Evolutionary conservation across 139 green algal genomes (phyloP).

Genomic region (Coelastrella sp.): DNA sequence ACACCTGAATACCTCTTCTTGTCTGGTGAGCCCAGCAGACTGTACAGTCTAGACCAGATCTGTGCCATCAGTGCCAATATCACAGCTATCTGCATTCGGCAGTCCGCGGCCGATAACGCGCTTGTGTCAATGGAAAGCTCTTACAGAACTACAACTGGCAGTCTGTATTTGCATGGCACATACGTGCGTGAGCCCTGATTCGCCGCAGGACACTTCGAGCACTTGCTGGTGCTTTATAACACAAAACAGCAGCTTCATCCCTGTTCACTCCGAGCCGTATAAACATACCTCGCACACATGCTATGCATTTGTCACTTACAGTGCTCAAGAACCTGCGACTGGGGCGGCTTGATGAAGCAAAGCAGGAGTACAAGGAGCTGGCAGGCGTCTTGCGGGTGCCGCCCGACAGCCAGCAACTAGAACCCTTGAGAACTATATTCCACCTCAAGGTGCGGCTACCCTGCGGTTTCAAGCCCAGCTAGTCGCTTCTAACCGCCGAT

Average conservation of each 20-base stretch:
- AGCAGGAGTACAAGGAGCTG: slow-evolving; percentile 8
- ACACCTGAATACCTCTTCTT: not conserved
- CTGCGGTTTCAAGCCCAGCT: not conserved
- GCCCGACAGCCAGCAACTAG: not conserved
- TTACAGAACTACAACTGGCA: no score
- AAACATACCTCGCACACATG: not conserved
- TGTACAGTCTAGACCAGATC: not conserved
- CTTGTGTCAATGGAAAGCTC: no score
- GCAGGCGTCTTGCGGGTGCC: not conserved
- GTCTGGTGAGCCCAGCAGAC: not conserved
- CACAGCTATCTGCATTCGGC: no score
- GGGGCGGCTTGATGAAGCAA: not conserved
- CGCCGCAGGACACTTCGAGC: no score
- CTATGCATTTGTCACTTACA: not conserved
- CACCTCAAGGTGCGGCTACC: slow-evolving; percentile 16
- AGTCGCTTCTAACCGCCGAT: no score
- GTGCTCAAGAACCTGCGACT: not conserved
- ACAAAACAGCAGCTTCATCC: no score
- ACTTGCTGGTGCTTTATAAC: no score
- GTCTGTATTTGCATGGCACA: no score
- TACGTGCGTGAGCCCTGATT: no score
- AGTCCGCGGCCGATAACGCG: no score
- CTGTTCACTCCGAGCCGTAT: no score
- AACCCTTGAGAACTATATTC: not conserved
- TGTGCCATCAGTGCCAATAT: no score